These are phyloP conservation scores for Plectosphaerella sp. DNA, from an alignment of 2,329 filamentous ascomycete species.

Conservation along the genomic window DNA sequence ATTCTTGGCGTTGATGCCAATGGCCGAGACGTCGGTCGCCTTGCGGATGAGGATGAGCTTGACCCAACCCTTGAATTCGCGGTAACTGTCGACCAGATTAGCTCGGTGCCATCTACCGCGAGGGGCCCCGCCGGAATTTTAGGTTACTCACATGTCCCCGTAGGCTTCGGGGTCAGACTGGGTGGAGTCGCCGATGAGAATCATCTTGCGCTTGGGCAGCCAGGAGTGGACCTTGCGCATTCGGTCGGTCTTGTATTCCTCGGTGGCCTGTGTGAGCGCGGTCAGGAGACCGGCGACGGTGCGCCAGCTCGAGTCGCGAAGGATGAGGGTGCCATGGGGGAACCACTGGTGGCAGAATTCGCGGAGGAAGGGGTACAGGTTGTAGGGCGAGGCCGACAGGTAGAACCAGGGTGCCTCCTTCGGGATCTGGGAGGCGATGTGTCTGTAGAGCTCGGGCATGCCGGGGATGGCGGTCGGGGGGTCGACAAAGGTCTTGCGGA, in stretches of 20 bases:
- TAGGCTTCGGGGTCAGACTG: constrained; percentile 91
- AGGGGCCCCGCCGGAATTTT: constrained; percentile 4
- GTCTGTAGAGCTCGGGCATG: constrained; percentile 80
- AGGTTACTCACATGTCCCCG: constrained; percentile 62
- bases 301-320: constrained; percentile 84
- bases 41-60: constrained; percentile 81
- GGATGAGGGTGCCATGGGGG: constrained; percentile 73
- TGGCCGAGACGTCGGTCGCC: constrained; percentile 66
- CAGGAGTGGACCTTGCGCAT: constrained; percentile 74
- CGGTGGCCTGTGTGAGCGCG: constrained; percentile 73
- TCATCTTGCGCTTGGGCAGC: constrained; percentile 74
- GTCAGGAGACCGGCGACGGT: constrained; percentile 75
- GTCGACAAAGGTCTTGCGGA: constrained; percentile 79
- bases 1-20: constrained; percentile 70
- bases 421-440: constrained; percentile 51
- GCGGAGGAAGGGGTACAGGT: constrained; percentile 82
- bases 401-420: constrained; percentile 80
- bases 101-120: not conserved
- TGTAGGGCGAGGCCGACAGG: constrained; percentile 89
- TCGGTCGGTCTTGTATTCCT: constrained; percentile 79
- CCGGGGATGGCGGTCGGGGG: constrained; percentile 65
- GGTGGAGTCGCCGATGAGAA: constrained; percentile 86
- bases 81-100: constrained; percentile 36
- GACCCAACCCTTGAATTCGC: constrained; percentile 70
- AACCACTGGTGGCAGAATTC: constrained; percentile 68